These are phyloP conservation scores for Xerophyta viscosa DNA, from an alignment of 106 monocot species.

Conservation along the genomic window DNA sequence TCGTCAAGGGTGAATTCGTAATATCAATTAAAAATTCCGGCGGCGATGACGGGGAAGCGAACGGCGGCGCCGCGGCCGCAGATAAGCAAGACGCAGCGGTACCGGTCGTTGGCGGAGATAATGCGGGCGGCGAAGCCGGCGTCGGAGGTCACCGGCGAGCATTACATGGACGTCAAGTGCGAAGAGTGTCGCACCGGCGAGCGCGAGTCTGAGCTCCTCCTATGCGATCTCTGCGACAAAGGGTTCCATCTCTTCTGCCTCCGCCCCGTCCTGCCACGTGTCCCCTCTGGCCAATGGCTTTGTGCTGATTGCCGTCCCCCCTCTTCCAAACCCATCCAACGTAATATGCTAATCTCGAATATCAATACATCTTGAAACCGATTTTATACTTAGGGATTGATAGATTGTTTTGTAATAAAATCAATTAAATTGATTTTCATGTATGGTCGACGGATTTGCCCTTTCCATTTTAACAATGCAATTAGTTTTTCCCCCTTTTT, in stretches of 20 bases:
- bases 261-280: constrained; percentile 64
- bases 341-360: too few relatives aligned
- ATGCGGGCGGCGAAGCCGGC: constrained; percentile 44
- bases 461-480: too few relatives aligned
- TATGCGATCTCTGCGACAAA: constrained; percentile 74
- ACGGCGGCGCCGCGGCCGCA: constrained; percentile 42
- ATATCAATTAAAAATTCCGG: too few relatives aligned
- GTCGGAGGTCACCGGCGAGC: constrained; percentile 18
- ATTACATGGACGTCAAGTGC: constrained; percentile 48
- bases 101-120: constrained; percentile 49
- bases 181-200: constrained; percentile 68
- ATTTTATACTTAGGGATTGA: too few relatives aligned
- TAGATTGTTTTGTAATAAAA: too few relatives aligned
- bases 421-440: too few relatives aligned
- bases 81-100: constrained; percentile 22
- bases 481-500: too few relatives aligned
- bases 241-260: constrained; percentile 74
- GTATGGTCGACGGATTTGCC: too few relatives aligned
- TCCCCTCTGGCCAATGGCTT: constrained; percentile 70
- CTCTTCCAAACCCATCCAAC: constrained; percentile 10
- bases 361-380: too few relatives aligned
- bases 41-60: constrained; percentile 25
- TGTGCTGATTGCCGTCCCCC: constrained; percentile 53
- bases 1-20: too few relatives aligned
- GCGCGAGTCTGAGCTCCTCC: constrained; percentile 54